Percentiles rank a stretch among this genome's conserved stretches.
Evolutionary conservation across 176 grass and related monocot genomes (phyloP).

Genomic region (Zoysia japonica): DNA sequence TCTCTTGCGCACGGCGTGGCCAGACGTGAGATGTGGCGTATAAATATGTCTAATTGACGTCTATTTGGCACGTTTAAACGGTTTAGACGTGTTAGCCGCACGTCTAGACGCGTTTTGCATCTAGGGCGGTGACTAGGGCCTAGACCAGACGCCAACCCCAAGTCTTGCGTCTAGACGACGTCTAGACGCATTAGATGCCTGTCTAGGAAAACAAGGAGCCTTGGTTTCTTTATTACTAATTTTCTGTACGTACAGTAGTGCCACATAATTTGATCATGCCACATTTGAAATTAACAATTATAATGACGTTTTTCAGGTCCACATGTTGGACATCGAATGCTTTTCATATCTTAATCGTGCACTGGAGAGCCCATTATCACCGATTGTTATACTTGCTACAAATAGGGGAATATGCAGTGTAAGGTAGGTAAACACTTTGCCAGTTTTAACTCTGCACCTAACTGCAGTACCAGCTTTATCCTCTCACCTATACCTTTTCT

Average conservation of each 20-base stretch:
- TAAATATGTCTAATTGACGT: too few species aligned
- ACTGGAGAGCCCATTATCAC: constrained; percentile 81
- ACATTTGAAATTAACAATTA: constrained; percentile 7
- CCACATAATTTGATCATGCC: background rate
- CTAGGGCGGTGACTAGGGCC: too few species aligned
- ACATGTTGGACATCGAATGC: constrained; percentile 95
- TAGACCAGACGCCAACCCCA: too few species aligned
- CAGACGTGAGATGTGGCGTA: too few species aligned
- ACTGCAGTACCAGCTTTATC: background rate
- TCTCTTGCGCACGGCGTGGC: too few species aligned
- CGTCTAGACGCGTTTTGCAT: too few species aligned
- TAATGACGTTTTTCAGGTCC: constrained; percentile 62
- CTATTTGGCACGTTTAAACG: too few species aligned
- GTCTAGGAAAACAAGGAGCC: too few species aligned
- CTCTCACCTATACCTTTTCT: background rate
- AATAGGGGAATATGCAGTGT: constrained; percentile 95
- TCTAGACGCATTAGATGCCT: too few species aligned
- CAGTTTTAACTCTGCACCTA: constrained; percentile 3
- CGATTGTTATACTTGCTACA: constrained; percentile 89
- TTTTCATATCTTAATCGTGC: constrained; percentile 98
- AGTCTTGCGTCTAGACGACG: too few species aligned
- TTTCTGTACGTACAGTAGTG: background rate
- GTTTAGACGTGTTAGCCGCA: too few species aligned
- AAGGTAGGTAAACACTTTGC: constrained; percentile 53
- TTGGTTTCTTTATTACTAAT: background rate